Evolutionary conservation across 2,329 filamentous ascomycete genomes (phyloP), one percentile per base, ranked within the genome.

Genomic region (Arthroderma sp.): DNA sequence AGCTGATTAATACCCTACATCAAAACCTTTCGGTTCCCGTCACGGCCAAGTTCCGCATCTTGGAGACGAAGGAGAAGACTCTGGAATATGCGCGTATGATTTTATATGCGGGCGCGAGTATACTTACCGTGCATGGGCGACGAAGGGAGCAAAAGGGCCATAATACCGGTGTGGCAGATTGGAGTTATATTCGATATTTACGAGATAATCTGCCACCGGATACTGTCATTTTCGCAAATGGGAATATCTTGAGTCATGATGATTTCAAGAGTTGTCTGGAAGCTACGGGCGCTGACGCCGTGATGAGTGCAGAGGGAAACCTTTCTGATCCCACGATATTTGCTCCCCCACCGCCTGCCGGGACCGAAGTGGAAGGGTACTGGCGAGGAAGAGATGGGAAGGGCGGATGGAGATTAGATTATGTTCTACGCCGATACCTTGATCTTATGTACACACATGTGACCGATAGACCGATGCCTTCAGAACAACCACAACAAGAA

Each of bases 231-330:
- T 96, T 98, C 59, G 91, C 91, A 3, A 98, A 98, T 61, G 91
- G 91, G 8, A 98, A 98, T 58, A 81, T 95, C 32, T 68, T 98
- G 47, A 82, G 85, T 60, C 74, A 82, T 47, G 80, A 72, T 0
- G 89, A 98, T 59, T 69, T 98, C 7, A 75, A 81, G 42, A 68
- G 68, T 15, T 96, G 89, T 57, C 67, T 98, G 15, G 75, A 79
- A 41, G 85, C 73, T 4, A 98, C 91, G 1, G 87, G 88, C 1
- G 89, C 81, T 1, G 91, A 98, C 61, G 91, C 76, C 11, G 78
- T 98, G 42, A 96, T 98, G 91, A 89, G 83, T 53, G 91, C 91
- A 4, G 91, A 98, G 64, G 91, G 87, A 0, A 94, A 95, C 59
- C 73, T 98, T 0, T 89, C 86, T 57, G 86, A 98, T 58, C 91